These are phyloP conservation scores for Madurella mycetomatis DNA, from an alignment of 2,329 filamentous ascomycete genomes.

Conservation along the genomic window DNA sequence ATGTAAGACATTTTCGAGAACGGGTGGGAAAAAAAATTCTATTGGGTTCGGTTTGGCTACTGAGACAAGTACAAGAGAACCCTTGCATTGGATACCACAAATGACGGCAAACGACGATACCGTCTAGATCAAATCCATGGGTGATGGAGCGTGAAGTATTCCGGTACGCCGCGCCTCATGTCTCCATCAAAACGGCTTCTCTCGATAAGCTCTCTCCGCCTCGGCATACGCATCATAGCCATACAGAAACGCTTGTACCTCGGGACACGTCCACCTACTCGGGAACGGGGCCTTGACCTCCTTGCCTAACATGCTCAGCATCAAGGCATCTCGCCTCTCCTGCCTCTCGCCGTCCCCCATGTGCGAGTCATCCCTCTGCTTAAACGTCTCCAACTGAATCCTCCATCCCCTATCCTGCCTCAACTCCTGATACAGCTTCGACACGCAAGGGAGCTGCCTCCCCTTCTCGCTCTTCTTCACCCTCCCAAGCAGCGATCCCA, in stretches of 20 bases:
- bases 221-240: constrained; percentile 59
- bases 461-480: constrained; percentile 42
- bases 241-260: constrained; percentile 60
- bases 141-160: no score
- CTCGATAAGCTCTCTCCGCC: constrained; percentile 36
- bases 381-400: constrained; percentile 61
- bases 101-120: no score
- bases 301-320: constrained; percentile 49
- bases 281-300: constrained; percentile 51
- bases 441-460: constrained; percentile 42
- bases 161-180: neutral
- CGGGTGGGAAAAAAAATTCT: no score
- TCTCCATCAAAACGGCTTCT: constrained; percentile 22
- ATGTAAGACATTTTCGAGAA: no score
- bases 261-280: constrained; percentile 59
- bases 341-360: constrained; percentile 54
- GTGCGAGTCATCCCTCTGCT: constrained; percentile 49
- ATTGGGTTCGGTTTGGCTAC: no score
- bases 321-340: constrained; percentile 51
- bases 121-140: no score
- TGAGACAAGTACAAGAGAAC: no score
- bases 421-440: constrained; percentile 43
- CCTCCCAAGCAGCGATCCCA: constrained; percentile 54
- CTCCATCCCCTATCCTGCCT: constrained; percentile 46
- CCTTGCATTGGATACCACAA: no score